Base-by-base conservation (phyloP, 495 filamentous ascomycete species). In the Melanomma pulvis-pyrius region DNA sequence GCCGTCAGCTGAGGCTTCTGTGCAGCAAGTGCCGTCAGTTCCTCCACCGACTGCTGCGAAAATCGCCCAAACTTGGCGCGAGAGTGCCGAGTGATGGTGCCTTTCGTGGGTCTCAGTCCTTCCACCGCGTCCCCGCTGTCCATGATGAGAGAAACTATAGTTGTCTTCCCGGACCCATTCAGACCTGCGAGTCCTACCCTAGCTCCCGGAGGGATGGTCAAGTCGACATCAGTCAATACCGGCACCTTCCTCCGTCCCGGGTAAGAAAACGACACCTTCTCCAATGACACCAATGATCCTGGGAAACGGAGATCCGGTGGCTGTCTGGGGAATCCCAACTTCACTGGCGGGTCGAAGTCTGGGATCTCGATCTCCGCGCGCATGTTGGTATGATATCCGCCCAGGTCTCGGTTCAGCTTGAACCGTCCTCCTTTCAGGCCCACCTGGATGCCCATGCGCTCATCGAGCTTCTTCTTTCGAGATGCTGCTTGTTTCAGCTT, bases 401-500 rank as follows among this genome's bases (percentile, higher is more conserved):
- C 74, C 0, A 88, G 72, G 74, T 93, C 90, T 8, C 90, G 78
- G 71, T 90, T 92, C 9, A 93, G 80, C 75, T 93, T 93, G 79
- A 93, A 93, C 22, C 87, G 78, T 12, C 82, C 82, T 9, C 91
- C 91, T 28, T 79, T 86, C n/a, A 86, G 84, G 69, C 76, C 85
- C 41, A 89, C 87, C 61, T 92, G 80, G 64, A 92, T 75, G 3
- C 90, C 91, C 86, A 85, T 87, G 41, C 90, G 81, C 55, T 93
- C 86, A 60, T 93, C 90, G 11, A 96, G 81, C 70, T 89, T 91
- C 76, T 92, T 93, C 73, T 91, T 89, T 8, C 90, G 81, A 1
- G 85, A 88, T 57, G 90, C 90, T 21, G 90, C 91, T 77, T 90
- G 87, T 24, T 88, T 85, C 22, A 93, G 79, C 71, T 90, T 91